A percentile compares a stretch with the other conserved stretches of the same genome.
These are phyloP conservation scores for Phytopythium ostracodes DNA, from an alignment of 352 stramenopile species.

Conservation along the genomic window DNA sequence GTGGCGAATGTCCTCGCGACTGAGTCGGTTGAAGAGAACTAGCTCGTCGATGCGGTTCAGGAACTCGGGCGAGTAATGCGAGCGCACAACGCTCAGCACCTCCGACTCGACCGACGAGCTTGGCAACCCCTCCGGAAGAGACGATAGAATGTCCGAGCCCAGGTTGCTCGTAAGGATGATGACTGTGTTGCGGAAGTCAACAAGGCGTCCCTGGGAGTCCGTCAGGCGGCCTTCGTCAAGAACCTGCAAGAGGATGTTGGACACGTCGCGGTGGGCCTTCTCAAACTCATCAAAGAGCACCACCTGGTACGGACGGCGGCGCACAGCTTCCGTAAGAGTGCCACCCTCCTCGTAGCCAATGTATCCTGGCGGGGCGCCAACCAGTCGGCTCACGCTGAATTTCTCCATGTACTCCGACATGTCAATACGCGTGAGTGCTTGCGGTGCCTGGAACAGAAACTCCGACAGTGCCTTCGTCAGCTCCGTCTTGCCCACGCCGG, in stretches of 20 bases:
- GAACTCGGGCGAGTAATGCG: conserved; percentile 97
- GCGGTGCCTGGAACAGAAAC: conserved; percentile 96
- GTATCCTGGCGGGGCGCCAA: conserved; percentile 93
- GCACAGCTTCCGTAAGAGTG: conserved; percentile 94
- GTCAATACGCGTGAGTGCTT: conserved; percentile 94
- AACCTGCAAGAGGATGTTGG: conserved; percentile 95
- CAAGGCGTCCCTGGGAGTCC: conserved; percentile 91
- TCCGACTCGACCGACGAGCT: conserved; percentile 65
- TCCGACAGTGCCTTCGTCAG: conserved; percentile 93
- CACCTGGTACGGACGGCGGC: conserved; percentile 93
- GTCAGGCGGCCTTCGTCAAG: conserved; percentile 91
- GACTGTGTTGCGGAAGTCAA: conserved; percentile 98
- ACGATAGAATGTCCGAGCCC: conserved; percentile 86
- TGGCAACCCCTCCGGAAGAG: conserved; percentile 44
- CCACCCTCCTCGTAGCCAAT: conserved; percentile 94
- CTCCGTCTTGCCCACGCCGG: conserved; percentile 95
- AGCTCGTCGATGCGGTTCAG: conserved; percentile 98
- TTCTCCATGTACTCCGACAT: conserved; percentile 99
- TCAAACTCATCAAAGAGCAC: conserved; percentile 98
- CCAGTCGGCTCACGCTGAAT: conserved; percentile 89
- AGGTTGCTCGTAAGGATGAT: conserved; percentile 98
- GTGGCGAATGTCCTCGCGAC: conserved; percentile 84
- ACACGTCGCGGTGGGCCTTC: conserved; percentile 96
- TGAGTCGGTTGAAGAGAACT: conserved; percentile 96
- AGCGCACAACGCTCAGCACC: conserved; percentile 88